phyloP scores from a whole-genome alignment of 2,329 filamentous ascomycete genomes.

The Aspergillus ustus region DNA sequence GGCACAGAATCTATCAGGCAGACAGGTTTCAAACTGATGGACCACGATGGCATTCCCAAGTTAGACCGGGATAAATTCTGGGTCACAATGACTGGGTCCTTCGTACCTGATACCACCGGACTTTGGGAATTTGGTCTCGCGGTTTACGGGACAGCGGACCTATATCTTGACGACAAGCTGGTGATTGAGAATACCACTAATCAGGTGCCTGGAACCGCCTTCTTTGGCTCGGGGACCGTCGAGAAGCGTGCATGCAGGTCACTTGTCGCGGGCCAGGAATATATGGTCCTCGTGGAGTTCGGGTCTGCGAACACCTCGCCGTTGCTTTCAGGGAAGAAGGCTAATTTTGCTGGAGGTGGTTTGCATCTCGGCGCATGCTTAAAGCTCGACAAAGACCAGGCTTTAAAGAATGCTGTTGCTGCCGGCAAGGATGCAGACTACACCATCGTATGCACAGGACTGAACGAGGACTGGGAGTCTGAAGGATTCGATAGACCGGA shows the following conservation, averaged over 20 bases:
- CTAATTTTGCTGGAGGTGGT: constrained; percentile 60
- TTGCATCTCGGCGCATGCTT: constrained; percentile 65
- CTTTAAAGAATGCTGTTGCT: constrained; percentile 55
- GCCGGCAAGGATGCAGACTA: constrained; percentile 72
- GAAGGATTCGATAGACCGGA: constrained; percentile 52
- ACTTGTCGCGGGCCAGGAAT: constrained; percentile 61
- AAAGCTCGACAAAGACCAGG: constrained; percentile 15
- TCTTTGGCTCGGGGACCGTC: constrained; percentile 65
- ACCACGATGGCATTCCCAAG: constrained; percentile 44
- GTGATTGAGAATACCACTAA: constrained; percentile 67
- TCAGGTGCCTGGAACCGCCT: constrained; percentile 64
- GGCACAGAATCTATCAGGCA: constrained; percentile 50
- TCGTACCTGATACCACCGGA: constrained; percentile 61
- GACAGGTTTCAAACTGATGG: constrained; percentile 51
- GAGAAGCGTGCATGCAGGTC: constrained; percentile 63
- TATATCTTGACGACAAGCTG: constrained; percentile 64
- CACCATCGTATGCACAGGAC: constrained; percentile 72
- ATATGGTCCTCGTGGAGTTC: constrained; percentile 62
- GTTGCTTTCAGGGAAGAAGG: constrained; percentile 49
- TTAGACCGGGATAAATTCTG: constrained; percentile 52
- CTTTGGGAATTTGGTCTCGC: constrained; percentile 66
- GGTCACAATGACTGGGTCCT: constrained; percentile 51
- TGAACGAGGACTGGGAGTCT: constrained; percentile 62
- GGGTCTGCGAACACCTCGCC: constrained; percentile 60
- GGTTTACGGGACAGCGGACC: constrained; percentile 64